These are phyloP conservation scores for Fusarium penzigii DNA, from an alignment of 2,329 filamentous ascomycete species.

Conservation along the genomic window DNA sequence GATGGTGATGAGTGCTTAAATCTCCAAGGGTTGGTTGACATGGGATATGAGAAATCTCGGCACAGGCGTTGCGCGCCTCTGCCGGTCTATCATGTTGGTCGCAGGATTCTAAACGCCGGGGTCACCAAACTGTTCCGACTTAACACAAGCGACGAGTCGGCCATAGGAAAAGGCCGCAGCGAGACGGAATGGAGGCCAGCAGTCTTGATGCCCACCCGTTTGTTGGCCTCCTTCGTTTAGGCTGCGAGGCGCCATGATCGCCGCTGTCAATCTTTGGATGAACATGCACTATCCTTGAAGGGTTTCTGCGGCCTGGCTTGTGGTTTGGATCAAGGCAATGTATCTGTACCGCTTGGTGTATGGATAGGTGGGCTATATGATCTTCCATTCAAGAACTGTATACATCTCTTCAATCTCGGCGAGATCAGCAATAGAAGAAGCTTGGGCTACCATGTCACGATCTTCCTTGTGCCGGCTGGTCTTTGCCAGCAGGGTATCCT, in stretches of 20 bases:
- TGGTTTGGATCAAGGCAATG: no score
- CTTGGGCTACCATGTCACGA: conserved; percentile 3
- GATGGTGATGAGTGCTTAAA: not conserved
- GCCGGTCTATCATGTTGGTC: conserved; percentile 20
- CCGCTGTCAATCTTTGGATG: conserved; percentile 16
- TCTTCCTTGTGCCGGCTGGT: conserved; percentile 1
- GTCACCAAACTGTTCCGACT: conserved; percentile 3
- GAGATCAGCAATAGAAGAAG: conserved; percentile 4
- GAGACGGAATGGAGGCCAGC: conserved; percentile 18
- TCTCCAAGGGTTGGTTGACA: no score
- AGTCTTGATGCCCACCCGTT: conserved; percentile 28
- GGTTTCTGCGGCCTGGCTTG: no score
- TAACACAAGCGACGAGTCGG: conserved; percentile 11
- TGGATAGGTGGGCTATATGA: no score
- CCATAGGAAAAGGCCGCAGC: conserved; percentile 11
- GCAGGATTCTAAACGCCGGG: conserved; percentile 22
- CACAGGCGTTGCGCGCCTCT: conserved; percentile 15
- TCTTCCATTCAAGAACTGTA: not conserved
- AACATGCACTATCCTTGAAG: conserved; percentile 22
- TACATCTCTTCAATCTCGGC: conserved; percentile 17
- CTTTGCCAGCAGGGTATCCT: not conserved
- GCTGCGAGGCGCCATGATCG: conserved; percentile 28
- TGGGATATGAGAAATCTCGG: not conserved
- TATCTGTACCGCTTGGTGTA: no score
- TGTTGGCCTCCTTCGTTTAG: conserved; percentile 22